Evolutionary conservation across 2,329 filamentous ascomycete species (phyloP).

Genomic region (Alternaria burnsii): DNA sequence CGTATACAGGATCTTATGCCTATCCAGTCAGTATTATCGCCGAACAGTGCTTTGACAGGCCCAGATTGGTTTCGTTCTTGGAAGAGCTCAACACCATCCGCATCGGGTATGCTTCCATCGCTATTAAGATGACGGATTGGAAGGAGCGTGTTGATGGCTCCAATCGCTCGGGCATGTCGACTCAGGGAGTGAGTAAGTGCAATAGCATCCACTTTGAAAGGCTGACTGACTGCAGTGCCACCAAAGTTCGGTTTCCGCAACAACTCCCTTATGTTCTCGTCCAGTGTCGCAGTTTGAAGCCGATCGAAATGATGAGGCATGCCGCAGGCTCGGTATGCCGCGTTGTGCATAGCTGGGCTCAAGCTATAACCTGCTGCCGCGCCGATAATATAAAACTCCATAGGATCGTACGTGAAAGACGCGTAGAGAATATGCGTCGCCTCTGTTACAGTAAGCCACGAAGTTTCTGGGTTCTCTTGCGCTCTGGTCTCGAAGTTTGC

Average conservation of each 20-base stretch:
- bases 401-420: conserved; percentile 71
- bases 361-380: conserved; percentile 76
- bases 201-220: conserved; percentile 77
- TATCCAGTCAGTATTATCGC: conserved; percentile 84
- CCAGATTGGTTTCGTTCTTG: conserved; percentile 69
- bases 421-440: conserved; percentile 72
- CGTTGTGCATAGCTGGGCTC: conserved; percentile 79
- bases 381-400: conserved; percentile 78
- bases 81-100: conserved; percentile 60
- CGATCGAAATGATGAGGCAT: conserved; percentile 73
- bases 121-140: conserved; percentile 69
- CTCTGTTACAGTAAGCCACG: conserved; percentile 66
- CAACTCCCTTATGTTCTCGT: conserved; percentile 65
- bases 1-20: conserved; percentile 77
- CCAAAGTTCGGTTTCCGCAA: conserved; percentile 73
- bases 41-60: conserved; percentile 73
- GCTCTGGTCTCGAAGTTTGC: conserved; percentile 49
- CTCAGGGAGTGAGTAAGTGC: conserved; percentile 71
- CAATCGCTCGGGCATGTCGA: conserved; percentile 75
- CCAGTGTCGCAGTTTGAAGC: conserved; percentile 67
- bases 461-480: conserved; percentile 50
- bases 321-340: conserved; percentile 71
- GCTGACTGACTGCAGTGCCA: conserved; percentile 74
- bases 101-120: conserved; percentile 65
- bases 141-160: conserved; percentile 78